A percentile compares a stretch with the other conserved stretches of the same genome.
Evolutionary conservation across 257 asterid genomes (phyloP).

Genomic region (Gentiana dahurica): DNA sequence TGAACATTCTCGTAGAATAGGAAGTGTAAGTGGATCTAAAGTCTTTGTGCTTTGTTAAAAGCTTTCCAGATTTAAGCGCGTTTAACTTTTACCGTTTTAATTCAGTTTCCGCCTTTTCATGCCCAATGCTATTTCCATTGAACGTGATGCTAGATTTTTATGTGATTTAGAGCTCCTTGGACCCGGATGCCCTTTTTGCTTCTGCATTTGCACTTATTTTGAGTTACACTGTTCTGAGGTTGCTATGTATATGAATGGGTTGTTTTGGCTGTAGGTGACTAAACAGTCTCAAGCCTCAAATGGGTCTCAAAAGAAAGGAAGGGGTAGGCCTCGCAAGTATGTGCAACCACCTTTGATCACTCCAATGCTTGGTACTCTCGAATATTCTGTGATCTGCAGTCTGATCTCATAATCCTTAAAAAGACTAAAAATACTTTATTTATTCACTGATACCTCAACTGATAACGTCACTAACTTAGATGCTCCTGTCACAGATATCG

Average conservation of each 20-base stretch:
- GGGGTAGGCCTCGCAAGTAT: conserved; percentile 47
- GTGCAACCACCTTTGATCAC: conserved; percentile 9
- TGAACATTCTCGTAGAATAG: too few relatives aligned
- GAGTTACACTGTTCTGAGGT: neutral
- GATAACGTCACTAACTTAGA: conserved; percentile 9
- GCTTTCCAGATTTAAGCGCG: neutral
- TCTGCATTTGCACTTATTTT: neutral
- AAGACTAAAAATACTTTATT: conserved; percentile 1
- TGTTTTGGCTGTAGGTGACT: conserved; percentile 26
- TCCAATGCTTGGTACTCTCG: conserved; percentile 24
- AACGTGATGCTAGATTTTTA: too few relatives aligned
- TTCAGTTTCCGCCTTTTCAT: conserved; percentile 3
- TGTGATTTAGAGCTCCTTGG: too few relatives aligned
- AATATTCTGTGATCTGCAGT: neutral
- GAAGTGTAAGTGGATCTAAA: too few relatives aligned
- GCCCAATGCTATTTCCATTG: neutral
- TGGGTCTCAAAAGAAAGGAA: conserved; percentile 22
- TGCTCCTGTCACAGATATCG: conserved; percentile 19
- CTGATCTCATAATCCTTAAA: neutral
- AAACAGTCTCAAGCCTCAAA: conserved; percentile 19
- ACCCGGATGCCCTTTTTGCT: neutral
- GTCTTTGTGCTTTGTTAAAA: too few relatives aligned
- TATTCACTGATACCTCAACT: conserved; percentile 8
- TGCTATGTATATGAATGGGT: conserved; percentile 1
- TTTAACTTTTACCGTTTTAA: neutral